Evolutionary conservation across 1,284 basidiomycete species (phyloP).

Genomic region (Sporisorium graminicola): DNA sequence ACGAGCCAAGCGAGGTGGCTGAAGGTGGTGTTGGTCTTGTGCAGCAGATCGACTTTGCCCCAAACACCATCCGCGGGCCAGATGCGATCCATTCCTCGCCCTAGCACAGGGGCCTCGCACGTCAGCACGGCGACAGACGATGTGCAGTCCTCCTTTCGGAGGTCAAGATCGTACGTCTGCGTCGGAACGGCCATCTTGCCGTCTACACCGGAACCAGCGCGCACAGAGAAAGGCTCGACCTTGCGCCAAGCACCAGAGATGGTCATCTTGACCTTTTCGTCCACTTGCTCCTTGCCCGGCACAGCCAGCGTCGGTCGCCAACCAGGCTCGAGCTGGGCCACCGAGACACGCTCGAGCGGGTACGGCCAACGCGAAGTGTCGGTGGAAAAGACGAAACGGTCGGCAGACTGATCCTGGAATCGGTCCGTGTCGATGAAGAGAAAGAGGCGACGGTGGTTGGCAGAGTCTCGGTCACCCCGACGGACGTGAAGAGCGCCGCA

Average conservation of each 20-base stretch:
- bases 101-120: slow-evolving; percentile 44
- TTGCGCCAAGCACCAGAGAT: slow-evolving; percentile 48
- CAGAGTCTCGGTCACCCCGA: slow-evolving; percentile 72
- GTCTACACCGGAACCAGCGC: slow-evolving; percentile 25
- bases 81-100: slow-evolving; percentile 39
- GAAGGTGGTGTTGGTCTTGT: slow-evolving; percentile 58
- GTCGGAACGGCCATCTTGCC: slow-evolving; percentile 43
- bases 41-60: slow-evolving; percentile 56
- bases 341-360: slow-evolving; percentile 48
- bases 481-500: slow-evolving; percentile 86
- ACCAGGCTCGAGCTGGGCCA: slow-evolving; percentile 46
- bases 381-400: slow-evolving; percentile 57
- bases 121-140: slow-evolving; percentile 44
- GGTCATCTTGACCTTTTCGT: slow-evolving; percentile 44
- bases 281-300: slow-evolving; percentile 20
- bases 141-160: slow-evolving; percentile 41
- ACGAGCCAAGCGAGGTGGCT: slow-evolving; percentile 56
- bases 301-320: slow-evolving; percentile 49
- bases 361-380: slow-evolving; percentile 56
- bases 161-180: slow-evolving; percentile 34
- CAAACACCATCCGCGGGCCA: slow-evolving; percentile 55
- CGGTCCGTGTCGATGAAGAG: slow-evolving; percentile 60
- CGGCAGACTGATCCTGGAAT: slow-evolving; percentile 49
- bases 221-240: slow-evolving; percentile 23
- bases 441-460: slow-evolving; percentile 64